phyloP scores from a whole-genome alignment of 352 stramenopile species.

The Phytophthora ohioensis region DNA sequence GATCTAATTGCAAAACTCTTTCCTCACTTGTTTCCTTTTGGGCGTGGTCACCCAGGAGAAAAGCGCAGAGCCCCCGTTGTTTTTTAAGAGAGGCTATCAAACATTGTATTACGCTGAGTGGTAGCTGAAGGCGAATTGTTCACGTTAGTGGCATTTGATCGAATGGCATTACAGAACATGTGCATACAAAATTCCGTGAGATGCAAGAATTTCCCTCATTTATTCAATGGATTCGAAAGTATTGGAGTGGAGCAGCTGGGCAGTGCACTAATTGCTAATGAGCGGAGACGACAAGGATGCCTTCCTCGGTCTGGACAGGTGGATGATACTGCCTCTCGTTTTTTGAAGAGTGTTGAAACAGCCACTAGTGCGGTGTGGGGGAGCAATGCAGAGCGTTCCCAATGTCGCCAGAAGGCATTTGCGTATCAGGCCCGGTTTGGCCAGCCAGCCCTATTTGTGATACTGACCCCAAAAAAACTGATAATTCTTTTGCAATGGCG shows the following conservation, averaged over 20 bases:
- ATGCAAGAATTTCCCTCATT: background rate
- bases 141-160: slow-evolving; percentile 7
- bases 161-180: background rate
- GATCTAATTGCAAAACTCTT: slow-evolving; percentile 10
- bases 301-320: background rate
- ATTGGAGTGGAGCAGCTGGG: background rate
- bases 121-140: slow-evolving; percentile 3
- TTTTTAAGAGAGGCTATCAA: background rate
- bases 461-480: too few relatives aligned
- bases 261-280: background rate
- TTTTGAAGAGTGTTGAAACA: too few relatives aligned
- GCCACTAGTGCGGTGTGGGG: too few relatives aligned
- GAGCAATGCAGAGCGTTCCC: too few relatives aligned
- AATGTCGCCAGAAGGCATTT: too few relatives aligned
- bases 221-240: slow-evolving; percentile 2
- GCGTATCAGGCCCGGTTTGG: too few relatives aligned
- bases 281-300: background rate
- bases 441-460: too few relatives aligned
- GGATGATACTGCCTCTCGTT: too few relatives aligned
- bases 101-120: background rate
- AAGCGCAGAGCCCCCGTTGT: background rate
- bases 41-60: slow-evolving; percentile 10
- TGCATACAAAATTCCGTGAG: background rate
- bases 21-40: slow-evolving; percentile 10
- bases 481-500: slow-evolving; percentile 1